Evolutionary conservation across 1,284 basidiomycete species (phyloP).

Genomic region (Ceratobasidium papillatum): DNA sequence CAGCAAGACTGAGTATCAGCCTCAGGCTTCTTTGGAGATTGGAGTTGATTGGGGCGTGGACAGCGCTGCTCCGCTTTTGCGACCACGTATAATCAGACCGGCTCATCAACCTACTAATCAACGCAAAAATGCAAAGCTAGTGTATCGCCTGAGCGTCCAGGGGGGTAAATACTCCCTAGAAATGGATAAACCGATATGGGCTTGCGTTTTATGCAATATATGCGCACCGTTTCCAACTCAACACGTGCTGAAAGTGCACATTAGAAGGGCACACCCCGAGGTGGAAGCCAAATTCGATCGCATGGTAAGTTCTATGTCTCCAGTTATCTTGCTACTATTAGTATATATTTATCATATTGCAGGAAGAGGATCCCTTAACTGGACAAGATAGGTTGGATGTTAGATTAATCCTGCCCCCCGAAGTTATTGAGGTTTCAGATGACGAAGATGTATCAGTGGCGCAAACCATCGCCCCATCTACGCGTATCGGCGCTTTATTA

Average conservation of each 20-base stretch:
- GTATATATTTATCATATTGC: neutral
- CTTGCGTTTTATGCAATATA: slow-evolving; percentile 32
- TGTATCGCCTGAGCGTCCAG: slow-evolving; percentile 15
- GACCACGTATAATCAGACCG: neutral
- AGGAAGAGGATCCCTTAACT: slow-evolving; percentile 3
- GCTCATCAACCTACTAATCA: neutral
- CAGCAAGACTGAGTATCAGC: neutral
- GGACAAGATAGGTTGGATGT: neutral
- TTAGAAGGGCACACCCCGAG: slow-evolving; percentile 17
- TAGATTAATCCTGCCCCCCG: slow-evolving; percentile 28
- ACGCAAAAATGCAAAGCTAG: neutral
- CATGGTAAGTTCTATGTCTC: neutral
- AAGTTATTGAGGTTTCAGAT: slow-evolving; percentile 9
- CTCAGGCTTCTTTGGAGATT: neutral
- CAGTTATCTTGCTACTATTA: neutral
- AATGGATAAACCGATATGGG: neutral
- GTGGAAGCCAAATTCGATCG: neutral
- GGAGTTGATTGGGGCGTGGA: slow-evolving; percentile 27
- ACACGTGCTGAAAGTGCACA: slow-evolving; percentile 20
- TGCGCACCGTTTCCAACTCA: slow-evolving; percentile 32
- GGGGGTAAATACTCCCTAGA: neutral
- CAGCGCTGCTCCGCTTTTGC: slow-evolving; percentile 16
- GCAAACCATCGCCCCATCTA: slow-evolving; percentile 7
- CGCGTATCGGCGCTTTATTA: slow-evolving; percentile 28
- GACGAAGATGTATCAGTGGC: slow-evolving; percentile 17